These are phyloP conservation scores for Stylonectria norvegica DNA, from an alignment of 2,329 filamentous ascomycete genomes.

Conservation along the genomic window DNA sequence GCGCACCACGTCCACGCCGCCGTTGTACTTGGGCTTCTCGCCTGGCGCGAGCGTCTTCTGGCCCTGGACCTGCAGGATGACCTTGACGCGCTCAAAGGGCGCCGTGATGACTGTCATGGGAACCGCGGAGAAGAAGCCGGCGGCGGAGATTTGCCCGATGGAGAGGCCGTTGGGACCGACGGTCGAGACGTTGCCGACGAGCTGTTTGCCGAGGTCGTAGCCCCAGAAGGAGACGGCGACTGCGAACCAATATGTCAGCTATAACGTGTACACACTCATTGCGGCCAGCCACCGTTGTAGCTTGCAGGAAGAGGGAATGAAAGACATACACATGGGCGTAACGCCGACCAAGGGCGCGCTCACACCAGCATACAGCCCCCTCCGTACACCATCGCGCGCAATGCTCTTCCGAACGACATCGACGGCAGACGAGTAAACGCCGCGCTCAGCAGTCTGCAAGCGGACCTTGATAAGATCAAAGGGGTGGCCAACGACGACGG, in stretches of 20 bases:
- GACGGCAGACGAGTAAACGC: constrained; percentile 84
- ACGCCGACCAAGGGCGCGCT: constrained; percentile 92
- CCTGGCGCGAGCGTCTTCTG: constrained; percentile 84
- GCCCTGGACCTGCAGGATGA: constrained; percentile 95
- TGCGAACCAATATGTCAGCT: constrained; percentile 27
- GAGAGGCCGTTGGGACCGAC: constrained; percentile 69
- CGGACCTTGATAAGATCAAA: constrained; percentile 98
- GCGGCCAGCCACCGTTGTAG: not conserved
- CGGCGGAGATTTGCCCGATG: constrained; percentile 83
- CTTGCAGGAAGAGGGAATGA: not conserved
- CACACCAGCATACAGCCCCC: constrained; percentile 94
- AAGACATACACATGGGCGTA: constrained; percentile 96
- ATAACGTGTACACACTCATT: too few relatives aligned
- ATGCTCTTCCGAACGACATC: constrained; percentile 90
- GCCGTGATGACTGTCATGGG: constrained; percentile 99
- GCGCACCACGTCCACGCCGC: constrained; percentile 83
- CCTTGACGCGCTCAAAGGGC: constrained; percentile 97
- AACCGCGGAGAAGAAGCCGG: constrained; percentile 95
- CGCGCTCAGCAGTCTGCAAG: constrained; percentile 90
- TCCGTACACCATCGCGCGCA: constrained; percentile 73
- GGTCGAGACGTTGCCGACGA: constrained; percentile 68
- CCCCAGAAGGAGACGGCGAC: constrained; percentile 75
- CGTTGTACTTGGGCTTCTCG: constrained; percentile 88
- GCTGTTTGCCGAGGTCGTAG: constrained; percentile 90
- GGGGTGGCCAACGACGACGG: constrained; percentile 90